A percentile compares a stretch with the other conserved stretches of the same genome.
phyloP scores from a whole-genome alignment of 768 basidiomycete species.

The Phylloporus arenicola region DNA sequence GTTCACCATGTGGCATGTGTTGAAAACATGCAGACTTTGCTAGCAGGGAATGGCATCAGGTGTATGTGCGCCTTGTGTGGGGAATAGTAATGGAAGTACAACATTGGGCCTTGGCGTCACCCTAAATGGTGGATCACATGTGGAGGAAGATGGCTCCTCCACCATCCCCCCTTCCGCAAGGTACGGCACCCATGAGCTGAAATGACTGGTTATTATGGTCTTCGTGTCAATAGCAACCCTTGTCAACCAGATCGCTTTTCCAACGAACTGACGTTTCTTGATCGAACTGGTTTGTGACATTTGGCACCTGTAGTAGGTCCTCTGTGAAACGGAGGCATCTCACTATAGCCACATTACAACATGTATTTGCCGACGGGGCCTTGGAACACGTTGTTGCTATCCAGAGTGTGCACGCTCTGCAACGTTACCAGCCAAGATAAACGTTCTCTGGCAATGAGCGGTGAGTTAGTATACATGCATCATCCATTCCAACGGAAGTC shows the following conservation, averaged over 20 bases:
- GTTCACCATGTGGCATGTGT: constrained; percentile 13
- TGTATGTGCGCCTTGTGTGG: constrained; percentile 11
- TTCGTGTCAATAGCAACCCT: background rate
- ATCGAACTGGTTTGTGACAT: background rate
- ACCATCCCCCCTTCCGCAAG: background rate
- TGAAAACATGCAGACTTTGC: constrained; percentile 14
- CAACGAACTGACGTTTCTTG: background rate
- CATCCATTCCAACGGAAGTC: background rate
- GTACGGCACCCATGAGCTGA: background rate
- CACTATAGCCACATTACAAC: background rate
- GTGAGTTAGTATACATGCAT: background rate
- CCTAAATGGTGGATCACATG: constrained; percentile 2
- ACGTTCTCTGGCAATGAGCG: background rate
- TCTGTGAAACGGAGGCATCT: background rate
- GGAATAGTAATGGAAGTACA: constrained; percentile 17
- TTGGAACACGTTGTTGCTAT: constrained; percentile 10
- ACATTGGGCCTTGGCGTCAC: background rate
- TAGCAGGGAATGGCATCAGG: constrained; percentile 9
- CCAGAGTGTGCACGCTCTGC: background rate
- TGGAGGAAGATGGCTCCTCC: background rate
- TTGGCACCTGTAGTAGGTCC: background rate
- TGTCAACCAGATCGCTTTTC: background rate
- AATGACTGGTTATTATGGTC: background rate
- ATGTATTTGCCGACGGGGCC: background rate
- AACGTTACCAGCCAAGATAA: background rate